Conservation (phyloP, 2,329 filamentous ascomycete species). For the Pseudogymnoascus sp. region DNA sequence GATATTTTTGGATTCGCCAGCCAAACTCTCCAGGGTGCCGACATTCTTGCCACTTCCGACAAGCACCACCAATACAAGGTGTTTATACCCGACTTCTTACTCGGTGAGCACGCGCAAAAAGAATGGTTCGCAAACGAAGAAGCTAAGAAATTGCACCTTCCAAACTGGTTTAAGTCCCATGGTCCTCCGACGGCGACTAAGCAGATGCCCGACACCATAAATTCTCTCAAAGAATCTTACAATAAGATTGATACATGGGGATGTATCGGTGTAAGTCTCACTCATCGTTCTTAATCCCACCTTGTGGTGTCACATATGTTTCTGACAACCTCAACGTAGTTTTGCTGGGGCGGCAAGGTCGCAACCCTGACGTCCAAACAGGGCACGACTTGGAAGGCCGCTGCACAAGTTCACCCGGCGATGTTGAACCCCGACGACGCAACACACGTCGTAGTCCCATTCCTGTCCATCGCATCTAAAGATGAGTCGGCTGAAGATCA, state of each 20-base stretch:
- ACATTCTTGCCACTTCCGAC: conserved; percentile 51
- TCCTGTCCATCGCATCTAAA: conserved; percentile 42
- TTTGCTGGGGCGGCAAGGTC: conserved; percentile 29
- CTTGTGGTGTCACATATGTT: not conserved
- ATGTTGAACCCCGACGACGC: conserved; percentile 31
- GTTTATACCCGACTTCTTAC: conserved; percentile 88
- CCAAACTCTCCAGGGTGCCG: conserved; percentile 62
- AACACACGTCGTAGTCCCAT: conserved; percentile 36
- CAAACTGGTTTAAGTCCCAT: conserved; percentile 25
- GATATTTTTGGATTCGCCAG: conserved; percentile 65
- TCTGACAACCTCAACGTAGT: conserved; percentile 8
- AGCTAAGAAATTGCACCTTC: conserved; percentile 29
- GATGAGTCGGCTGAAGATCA: conserved; percentile 39
- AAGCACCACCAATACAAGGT: conserved; percentile 52
- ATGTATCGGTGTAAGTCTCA: conserved; percentile 16
- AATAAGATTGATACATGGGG: conserved; percentile 42
- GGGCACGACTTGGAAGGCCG: conserved; percentile 17
- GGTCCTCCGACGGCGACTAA: conserved; percentile 22
- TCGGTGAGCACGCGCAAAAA: conserved; percentile 49
- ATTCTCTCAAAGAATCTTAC: conserved; percentile 44
- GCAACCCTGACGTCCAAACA: conserved; percentile 19
- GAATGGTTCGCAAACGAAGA: conserved; percentile 49
- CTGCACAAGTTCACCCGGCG: conserved; percentile 23
- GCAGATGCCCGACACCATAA: conserved; percentile 45
- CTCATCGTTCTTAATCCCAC: not conserved